Evolutionary conservation across 1,139 yeast species (phyloP).

Genomic region (Candida pseudocylindracea): DNA sequence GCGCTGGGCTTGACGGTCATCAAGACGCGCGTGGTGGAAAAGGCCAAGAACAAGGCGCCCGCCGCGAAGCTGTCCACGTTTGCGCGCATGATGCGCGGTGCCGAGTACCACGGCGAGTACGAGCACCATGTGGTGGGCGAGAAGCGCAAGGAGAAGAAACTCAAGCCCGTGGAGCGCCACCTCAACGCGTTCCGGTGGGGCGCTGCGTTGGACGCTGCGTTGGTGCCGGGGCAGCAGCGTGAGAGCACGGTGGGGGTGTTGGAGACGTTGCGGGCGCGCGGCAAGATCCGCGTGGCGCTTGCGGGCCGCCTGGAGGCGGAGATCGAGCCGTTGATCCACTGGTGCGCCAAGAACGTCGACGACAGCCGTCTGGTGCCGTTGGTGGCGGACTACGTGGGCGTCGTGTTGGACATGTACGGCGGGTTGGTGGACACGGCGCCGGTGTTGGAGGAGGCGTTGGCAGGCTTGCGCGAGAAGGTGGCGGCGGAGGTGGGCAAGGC

Average conservation of each 20-base stretch:
- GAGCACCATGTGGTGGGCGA: constrained; percentile 55
- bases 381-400: constrained; percentile 69
- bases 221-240: constrained; percentile 51
- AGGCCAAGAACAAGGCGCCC: constrained; percentile 19
- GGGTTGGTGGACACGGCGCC: constrained; percentile 50
- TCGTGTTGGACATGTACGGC: constrained; percentile 63
- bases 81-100: constrained; percentile 72
- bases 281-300: constrained; percentile 63
- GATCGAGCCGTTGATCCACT: constrained; percentile 63
- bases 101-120: constrained; percentile 76
- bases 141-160: constrained; percentile 16
- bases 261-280: constrained; percentile 68
- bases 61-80: constrained; percentile 27
- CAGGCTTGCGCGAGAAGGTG: constrained; percentile 35
- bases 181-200: constrained; percentile 79
- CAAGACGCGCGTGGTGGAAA: constrained; percentile 62
- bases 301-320: constrained; percentile 70
- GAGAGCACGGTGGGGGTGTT: constrained; percentile 53
- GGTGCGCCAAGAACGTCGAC: constrained; percentile 59
- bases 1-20: constrained; percentile 77
- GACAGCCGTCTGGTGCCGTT: constrained; percentile 60
- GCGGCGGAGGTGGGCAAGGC: constrained; percentile 54
- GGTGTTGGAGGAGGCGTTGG: constrained; percentile 53
- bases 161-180: constrained; percentile 64
- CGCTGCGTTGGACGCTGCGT: constrained; percentile 79